Conservation (phyloP, 2,329 filamentous ascomycete species). For the Septoria petroselini region DNA sequence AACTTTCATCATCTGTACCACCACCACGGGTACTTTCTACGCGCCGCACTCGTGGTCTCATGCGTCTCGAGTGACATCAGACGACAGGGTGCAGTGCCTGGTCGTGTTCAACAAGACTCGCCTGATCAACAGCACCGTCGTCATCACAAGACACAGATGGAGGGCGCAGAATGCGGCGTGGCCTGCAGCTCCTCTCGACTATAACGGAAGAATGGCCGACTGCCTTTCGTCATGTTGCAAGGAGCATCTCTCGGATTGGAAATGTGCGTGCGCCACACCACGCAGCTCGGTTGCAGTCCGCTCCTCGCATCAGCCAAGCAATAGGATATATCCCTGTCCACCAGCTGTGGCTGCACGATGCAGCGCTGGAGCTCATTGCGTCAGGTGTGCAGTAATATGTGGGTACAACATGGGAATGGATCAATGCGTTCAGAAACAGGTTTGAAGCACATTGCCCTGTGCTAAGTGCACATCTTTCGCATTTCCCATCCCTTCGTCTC, state of each 20-base stretch:
- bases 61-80: no score
- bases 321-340: constrained; percentile 20
- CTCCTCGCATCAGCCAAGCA: constrained; percentile 12
- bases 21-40: no score
- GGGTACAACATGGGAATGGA: constrained; percentile 19
- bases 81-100: no score
- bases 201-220: no score
- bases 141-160: background rate
- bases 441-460: constrained; percentile 21
- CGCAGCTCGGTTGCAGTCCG: constrained; percentile 13
- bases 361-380: constrained; percentile 26
- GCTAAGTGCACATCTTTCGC: constrained; percentile 18
- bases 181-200: background rate
- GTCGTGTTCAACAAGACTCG: background rate
- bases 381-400: constrained; percentile 24
- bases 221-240: constrained; percentile 8
- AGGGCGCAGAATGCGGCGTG: background rate
- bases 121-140: background rate
- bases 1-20: no score
- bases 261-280: constrained; percentile 14
- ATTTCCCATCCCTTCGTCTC: constrained; percentile 1
- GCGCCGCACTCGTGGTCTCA: no score
- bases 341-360: constrained; percentile 22
- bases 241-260: background rate
- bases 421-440: constrained; percentile 26